A percentile compares a stretch with the other conserved stretches of the same genome.
These are phyloP conservation scores for Tricholoma matsutake DNA, from an alignment of 768 basidiomycete species.

Conservation along the genomic window DNA sequence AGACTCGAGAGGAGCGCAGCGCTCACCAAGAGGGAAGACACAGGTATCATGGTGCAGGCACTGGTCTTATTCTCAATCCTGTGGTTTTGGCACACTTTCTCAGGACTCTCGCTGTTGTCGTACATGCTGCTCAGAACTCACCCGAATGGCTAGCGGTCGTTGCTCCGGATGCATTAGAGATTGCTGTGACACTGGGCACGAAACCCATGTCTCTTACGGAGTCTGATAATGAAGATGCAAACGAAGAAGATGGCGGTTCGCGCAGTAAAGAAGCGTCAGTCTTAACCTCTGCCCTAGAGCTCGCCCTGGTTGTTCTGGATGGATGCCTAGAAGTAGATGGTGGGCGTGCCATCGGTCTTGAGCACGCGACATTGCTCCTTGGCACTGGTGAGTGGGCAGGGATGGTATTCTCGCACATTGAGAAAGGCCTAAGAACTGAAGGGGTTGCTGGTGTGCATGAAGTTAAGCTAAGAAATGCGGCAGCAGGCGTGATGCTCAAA, in stretches of 20 bases:
- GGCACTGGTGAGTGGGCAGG: conserved; percentile 81
- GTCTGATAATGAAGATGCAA: conserved; percentile 29
- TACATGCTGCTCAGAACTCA: conserved; percentile 80
- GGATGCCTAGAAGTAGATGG: conserved; percentile 72
- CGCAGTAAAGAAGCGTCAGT: conserved; percentile 66
- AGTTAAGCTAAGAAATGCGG: conserved; percentile 58
- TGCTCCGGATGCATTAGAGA: conserved; percentile 78
- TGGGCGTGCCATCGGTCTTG: conserved; percentile 70
- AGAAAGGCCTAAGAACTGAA: conserved; percentile 57
- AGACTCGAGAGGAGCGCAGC: conserved; percentile 70
- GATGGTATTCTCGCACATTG: conserved; percentile 59
- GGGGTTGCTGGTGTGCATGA: conserved; percentile 68
- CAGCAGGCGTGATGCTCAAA: conserved; percentile 80
- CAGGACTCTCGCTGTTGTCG: conserved; percentile 70
- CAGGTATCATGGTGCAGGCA: conserved; percentile 70
- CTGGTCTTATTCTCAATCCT: conserved; percentile 79
- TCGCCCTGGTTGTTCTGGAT: conserved; percentile 75
- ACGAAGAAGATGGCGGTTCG: conserved; percentile 23
- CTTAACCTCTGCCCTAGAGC: conserved; percentile 71
- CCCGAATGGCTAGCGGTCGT: conserved; percentile 78
- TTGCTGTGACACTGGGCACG: conserved; percentile 78
- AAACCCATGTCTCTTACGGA: conserved; percentile 50
- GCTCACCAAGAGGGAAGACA: conserved; percentile 49
- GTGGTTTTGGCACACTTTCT: conserved; percentile 75
- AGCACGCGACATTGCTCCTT: conserved; percentile 69